Conservation (phyloP, 2,329 filamentous ascomycete genomes). For the Fusarium temperatum region DNA sequence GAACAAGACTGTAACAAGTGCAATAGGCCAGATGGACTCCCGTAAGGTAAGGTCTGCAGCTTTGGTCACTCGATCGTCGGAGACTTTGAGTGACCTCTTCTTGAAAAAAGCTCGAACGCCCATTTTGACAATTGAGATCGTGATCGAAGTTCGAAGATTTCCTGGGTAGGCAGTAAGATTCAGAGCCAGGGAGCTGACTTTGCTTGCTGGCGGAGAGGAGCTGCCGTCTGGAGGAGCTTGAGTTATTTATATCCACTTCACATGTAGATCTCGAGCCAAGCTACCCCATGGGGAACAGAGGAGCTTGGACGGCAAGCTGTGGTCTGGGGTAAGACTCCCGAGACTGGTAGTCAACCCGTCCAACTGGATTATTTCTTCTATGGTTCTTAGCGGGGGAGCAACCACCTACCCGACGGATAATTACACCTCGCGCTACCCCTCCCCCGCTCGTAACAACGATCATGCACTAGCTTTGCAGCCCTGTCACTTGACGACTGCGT, state of each 20-base stretch:
- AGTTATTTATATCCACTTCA: neutral
- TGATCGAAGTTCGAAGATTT: neutral
- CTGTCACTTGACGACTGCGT: too few relatives aligned
- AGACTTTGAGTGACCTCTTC: slow-evolving; percentile 55
- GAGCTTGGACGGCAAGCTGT: neutral
- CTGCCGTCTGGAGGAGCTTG: neutral
- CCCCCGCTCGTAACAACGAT: neutral
- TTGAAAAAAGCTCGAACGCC: slow-evolving; percentile 55
- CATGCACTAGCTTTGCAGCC: neutral
- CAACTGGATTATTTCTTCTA: neutral
- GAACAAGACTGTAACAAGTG: slow-evolving; percentile 60
- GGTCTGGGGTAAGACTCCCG: neutral
- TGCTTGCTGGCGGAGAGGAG: neutral
- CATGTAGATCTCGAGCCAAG: neutral
- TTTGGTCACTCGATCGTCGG: slow-evolving; percentile 52
- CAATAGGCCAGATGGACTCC: slow-evolving; percentile 72
- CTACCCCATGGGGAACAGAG: neutral
- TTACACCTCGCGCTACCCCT: neutral
- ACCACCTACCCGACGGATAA: neutral
- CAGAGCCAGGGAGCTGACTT: neutral
- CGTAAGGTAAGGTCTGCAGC: slow-evolving; percentile 68
- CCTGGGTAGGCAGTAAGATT: too few relatives aligned
- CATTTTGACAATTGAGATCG: slow-evolving; percentile 44
- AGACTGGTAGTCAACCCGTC: neutral
- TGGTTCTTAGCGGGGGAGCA: neutral